Percentiles rank a stretch among this genome's conserved stretches.
These are phyloP conservation scores for Leccinum fibrillosum DNA, from an alignment of 768 basidiomycete genomes.

Conservation along the genomic window DNA sequence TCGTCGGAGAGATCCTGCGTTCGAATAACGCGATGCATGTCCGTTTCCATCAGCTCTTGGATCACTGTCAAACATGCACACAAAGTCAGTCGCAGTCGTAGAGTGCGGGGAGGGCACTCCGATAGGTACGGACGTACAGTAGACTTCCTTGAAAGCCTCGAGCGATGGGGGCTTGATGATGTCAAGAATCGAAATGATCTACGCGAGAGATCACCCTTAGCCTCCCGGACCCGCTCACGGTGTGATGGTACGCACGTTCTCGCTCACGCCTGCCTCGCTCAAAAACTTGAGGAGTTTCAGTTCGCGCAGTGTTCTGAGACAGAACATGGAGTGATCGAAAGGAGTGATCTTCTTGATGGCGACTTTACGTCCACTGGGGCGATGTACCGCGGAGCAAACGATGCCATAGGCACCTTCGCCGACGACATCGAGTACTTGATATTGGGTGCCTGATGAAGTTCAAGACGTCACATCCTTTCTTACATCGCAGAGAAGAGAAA, in stretches of 20 bases:
- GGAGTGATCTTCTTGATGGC: slow-evolving; percentile 97
- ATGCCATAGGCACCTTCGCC: slow-evolving; percentile 94
- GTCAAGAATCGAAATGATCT: slow-evolving; percentile 90
- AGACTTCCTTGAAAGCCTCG: slow-evolving; percentile 86
- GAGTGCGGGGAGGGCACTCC: neutral
- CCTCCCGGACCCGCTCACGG: neutral
- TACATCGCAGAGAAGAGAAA: neutral
- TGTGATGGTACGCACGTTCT: slow-evolving; percentile 54
- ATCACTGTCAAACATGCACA: slow-evolving; percentile 49
- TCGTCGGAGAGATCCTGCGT: slow-evolving; percentile 95
- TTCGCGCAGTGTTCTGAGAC: slow-evolving; percentile 84
- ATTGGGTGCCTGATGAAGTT: slow-evolving; percentile 58
- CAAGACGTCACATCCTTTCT: neutral
- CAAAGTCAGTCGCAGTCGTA: neutral
- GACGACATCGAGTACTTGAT: slow-evolving; percentile 83
- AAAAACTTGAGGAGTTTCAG: slow-evolving; percentile 81
- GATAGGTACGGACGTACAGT: slow-evolving; percentile 43
- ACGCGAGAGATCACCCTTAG: neutral
- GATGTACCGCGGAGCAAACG: slow-evolving; percentile 89
- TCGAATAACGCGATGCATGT: slow-evolving; percentile 94
- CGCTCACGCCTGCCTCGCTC: slow-evolving; percentile 84
- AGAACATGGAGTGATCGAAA: slow-evolving; percentile 96
- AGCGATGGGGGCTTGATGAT: slow-evolving; percentile 79
- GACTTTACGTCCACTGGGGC: slow-evolving; percentile 84
- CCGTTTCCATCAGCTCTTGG: slow-evolving; percentile 93